A percentile compares a stretch with the other conserved stretches of the same genome.
These are phyloP conservation scores for Carex scoparia DNA, from an alignment of 176 grass and related monocot species.

Conservation along the genomic window DNA sequence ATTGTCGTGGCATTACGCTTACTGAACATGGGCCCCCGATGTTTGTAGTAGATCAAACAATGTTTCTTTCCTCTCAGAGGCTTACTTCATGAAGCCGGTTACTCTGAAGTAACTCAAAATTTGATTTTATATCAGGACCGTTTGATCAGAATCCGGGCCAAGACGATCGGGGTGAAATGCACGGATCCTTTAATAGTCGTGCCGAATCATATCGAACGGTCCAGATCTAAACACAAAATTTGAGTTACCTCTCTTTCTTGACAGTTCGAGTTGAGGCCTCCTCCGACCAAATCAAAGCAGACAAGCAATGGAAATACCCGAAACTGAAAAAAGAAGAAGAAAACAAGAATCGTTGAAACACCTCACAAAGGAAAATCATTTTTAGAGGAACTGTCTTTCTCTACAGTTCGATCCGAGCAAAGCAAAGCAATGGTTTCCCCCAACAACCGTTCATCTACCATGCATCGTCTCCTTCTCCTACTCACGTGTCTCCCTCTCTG, in stretches of 20 bases:
- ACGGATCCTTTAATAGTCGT: no score
- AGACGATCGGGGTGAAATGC: no score
- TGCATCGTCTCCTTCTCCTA: conserved; percentile 53
- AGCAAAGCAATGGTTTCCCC: conserved; percentile 19
- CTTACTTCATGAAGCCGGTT: no score
- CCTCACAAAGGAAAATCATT: background rate
- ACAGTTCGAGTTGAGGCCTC: background rate
- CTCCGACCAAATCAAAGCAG: background rate
- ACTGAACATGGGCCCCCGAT: background rate
- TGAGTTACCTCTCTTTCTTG: background rate
- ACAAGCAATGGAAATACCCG: background rate
- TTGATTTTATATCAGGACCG: no score
- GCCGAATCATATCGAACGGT: no score
- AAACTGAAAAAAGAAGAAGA: background rate
- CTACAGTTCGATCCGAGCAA: conserved; percentile 22
- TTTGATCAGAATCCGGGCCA: no score
- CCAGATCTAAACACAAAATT: no score
- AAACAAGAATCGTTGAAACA: background rate
- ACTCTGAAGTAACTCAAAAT: no score
- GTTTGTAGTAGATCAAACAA: background rate
- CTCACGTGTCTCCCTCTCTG: conserved; percentile 58
- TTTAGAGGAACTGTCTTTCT: background rate
- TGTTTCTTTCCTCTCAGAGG: background rate
- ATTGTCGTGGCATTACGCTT: no score
- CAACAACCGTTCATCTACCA: conserved; percentile 11